These are phyloP conservation scores for Kodamaea derodonti DNA, from an alignment of 1,139 yeast genomes.

Conservation along the genomic window DNA sequence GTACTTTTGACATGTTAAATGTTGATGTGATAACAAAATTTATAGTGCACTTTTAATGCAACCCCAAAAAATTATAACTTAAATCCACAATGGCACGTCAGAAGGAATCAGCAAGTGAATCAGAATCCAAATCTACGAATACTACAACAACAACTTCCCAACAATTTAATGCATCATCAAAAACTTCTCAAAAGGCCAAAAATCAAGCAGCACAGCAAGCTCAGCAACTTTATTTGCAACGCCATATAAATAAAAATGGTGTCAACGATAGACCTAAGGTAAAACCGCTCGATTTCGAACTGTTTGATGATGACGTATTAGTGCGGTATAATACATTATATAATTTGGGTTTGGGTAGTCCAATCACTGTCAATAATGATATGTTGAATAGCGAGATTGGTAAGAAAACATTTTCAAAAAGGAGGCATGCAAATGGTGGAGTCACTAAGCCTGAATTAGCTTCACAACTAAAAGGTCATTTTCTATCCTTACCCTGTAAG, in stretches of 20 bases:
- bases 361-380: conserved; percentile 56
- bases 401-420: conserved; percentile 50
- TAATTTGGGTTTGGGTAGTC: conserved; percentile 45
- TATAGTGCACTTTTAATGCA: too few species aligned
- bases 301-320: conserved; percentile 50
- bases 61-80: too few species aligned
- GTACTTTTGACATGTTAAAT: not conserved
- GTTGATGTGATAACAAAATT: too few species aligned
- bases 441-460: conserved; percentile 57
- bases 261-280: conserved; percentile 48
- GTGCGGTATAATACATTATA: conserved; percentile 57
- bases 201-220: conserved; percentile 56
- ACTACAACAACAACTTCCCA: conserved; percentile 38
- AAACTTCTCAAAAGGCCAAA: conserved; percentile 51
- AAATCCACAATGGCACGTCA: conserved; percentile 18
- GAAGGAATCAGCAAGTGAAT: conserved; percentile 43
- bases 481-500: conserved; percentile 54
- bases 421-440: conserved; percentile 27
- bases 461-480: conserved; percentile 56
- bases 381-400: conserved; percentile 63
- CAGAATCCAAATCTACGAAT: conserved; percentile 28
- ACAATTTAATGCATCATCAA: conserved; percentile 17
- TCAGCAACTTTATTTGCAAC: conserved; percentile 55
- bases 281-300: conserved; percentile 59
- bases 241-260: conserved; percentile 62